These are phyloP conservation scores for Mimosa pudica DNA, from an alignment of 306 rosid genomes.

Conservation along the genomic window DNA sequence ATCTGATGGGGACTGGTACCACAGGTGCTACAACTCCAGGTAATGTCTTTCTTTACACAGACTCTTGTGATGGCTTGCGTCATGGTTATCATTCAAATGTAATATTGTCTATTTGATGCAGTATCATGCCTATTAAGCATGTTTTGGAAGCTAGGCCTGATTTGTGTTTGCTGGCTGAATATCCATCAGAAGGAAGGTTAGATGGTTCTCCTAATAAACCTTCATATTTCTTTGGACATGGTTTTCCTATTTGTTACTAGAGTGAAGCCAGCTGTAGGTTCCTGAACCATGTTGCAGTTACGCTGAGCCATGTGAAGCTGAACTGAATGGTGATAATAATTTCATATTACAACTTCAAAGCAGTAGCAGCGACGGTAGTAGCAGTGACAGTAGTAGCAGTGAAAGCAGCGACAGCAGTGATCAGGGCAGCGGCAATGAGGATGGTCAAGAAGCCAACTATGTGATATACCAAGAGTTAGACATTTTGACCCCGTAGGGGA, in stretches of 20 bases:
- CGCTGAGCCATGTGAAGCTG: conserved; percentile 69
- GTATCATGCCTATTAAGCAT: conserved; percentile 69
- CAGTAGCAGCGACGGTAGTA: too few species aligned
- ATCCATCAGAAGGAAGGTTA: conserved; percentile 95
- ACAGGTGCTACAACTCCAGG: conserved; percentile 81
- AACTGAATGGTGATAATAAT: conserved; percentile 69
- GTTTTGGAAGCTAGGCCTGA: conserved; percentile 83
- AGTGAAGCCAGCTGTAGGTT: conserved; percentile 28
- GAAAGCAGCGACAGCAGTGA: conserved; percentile 93
- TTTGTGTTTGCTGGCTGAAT: conserved; percentile 76
- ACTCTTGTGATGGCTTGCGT: background rate
- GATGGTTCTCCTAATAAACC: conserved; percentile 29
- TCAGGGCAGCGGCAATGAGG: conserved; percentile 97
- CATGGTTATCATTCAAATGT: conserved; percentile 10
- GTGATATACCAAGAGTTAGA: conserved; percentile 76
- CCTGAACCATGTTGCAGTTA: conserved; percentile 65
- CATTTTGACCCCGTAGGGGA: conserved; percentile 51
- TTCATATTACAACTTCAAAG: conserved; percentile 55
- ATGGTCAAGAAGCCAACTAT: conserved; percentile 64
- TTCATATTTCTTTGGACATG: conserved; percentile 19
- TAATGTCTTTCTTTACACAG: conserved; percentile 39
- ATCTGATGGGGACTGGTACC: conserved; percentile 86
- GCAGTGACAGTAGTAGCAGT: too few species aligned
- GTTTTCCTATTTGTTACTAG: conserved; percentile 11
- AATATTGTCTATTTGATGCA: conserved; percentile 50